A percentile compares a stretch with the other conserved stretches of the same genome.
These are phyloP conservation scores for Cladosporium sp. DNA, from an alignment of 2,329 filamentous ascomycete genomes.

Conservation along the genomic window DNA sequence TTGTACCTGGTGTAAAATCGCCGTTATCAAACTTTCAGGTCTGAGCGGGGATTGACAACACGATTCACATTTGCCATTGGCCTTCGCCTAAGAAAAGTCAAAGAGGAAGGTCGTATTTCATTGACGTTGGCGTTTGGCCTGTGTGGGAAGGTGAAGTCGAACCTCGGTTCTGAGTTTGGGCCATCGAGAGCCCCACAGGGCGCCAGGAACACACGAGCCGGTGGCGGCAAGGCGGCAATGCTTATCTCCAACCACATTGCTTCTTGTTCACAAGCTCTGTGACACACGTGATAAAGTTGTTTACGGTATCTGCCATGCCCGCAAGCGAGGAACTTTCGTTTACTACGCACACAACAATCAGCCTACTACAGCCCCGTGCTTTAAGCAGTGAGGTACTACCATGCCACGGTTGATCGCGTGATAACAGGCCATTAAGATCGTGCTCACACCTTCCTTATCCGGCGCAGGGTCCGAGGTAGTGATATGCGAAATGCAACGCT, in stretches of 20 bases:
- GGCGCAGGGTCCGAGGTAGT: neutral
- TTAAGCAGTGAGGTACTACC: neutral
- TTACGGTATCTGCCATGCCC: too few species aligned
- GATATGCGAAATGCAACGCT: conserved; percentile 2
- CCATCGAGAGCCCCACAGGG: too few species aligned
- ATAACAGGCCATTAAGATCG: neutral
- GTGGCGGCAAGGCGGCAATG: neutral
- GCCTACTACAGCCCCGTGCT: too few species aligned
- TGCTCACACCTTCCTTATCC: conserved; percentile 2
- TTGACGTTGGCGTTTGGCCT: neutral
- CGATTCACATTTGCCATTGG: too few species aligned
- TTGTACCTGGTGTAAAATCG: too few species aligned
- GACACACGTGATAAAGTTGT: neutral
- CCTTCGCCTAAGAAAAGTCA: too few species aligned
- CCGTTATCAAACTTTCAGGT: too few species aligned
- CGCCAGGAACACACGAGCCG: neutral
- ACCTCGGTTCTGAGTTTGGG: neutral
- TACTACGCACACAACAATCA: too few species aligned
- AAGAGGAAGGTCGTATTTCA: neutral
- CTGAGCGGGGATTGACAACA: too few species aligned
- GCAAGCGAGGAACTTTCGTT: too few species aligned
- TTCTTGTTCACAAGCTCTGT: neutral
- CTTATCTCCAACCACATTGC: neutral
- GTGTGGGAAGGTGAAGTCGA: neutral
- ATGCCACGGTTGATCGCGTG: neutral